Percentiles rank a stretch among this genome's conserved stretches.
phyloP scores from a whole-genome alignment of 2,329 filamentous ascomycete species.

The Meredithiella fracta region DNA sequence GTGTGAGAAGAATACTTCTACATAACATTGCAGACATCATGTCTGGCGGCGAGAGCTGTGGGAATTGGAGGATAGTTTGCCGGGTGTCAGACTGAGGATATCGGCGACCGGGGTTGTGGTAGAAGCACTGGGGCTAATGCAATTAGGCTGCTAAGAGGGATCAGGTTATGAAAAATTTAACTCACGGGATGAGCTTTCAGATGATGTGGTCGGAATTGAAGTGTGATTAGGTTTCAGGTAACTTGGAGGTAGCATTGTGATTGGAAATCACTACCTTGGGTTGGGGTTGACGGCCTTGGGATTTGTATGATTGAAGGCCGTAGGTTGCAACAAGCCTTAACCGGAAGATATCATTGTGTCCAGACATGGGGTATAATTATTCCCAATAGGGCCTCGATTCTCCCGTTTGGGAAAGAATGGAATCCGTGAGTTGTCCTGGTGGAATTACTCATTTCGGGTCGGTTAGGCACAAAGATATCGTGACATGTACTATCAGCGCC shows the following conservation, averaged over 20 bases:
- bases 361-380: too few species aligned
- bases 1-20: too few species aligned
- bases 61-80: not conserved
- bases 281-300: not conserved
- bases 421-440: not conserved
- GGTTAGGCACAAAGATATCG: not conserved
- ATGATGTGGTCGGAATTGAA: too few species aligned
- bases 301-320: not conserved
- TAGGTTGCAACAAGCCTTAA: not conserved
- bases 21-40: not conserved
- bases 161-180: not conserved
- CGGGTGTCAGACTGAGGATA: not conserved
- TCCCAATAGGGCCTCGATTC: not conserved
- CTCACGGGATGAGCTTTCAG: not conserved
- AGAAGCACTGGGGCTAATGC: not conserved
- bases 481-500: not conserved
- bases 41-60: not conserved
- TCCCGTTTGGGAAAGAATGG: not conserved
- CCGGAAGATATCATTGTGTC: too few species aligned
- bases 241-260: not conserved
- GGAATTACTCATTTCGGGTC: not conserved
- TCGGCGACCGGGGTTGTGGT: not conserved
- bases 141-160: not conserved
- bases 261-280: not conserved
- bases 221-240: not conserved